Base-by-base conservation (phyloP, 2,329 filamentous ascomycete species). In the Rutstroemia sp. region DNA sequence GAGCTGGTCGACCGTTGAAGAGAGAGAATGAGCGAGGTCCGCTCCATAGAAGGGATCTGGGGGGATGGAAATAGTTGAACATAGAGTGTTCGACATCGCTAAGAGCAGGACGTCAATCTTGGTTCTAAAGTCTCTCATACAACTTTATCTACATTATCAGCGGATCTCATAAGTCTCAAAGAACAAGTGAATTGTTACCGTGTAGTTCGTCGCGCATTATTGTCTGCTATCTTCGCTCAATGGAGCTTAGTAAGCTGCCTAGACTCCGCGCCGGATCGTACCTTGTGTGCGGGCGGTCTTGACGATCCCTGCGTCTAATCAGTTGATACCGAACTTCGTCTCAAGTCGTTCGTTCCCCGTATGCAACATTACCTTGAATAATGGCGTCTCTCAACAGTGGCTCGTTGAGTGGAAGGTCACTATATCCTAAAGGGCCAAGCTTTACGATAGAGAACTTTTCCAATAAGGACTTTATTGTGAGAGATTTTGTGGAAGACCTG, bases 401-500 rank as follows among this genome's bases (percentile, higher is more conserved):
- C 37, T 56, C 53, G 10, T 62, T 59, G 34, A 66, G 59, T 57
- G 56, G 55, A 42, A 66, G 66, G 59, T 63, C 84, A 63, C 79
- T 92, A 69, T 92, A 89, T 70, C 86, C 87, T 57, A 84, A 83
- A 71, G 88, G 86, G 41, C 89, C 90, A 59, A 87, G 80, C 71
- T 96, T 96, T 75, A 90, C 85, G 9, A 79, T 97, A 59, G 90
- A 96, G 46, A 91, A 92, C 74, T 90, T 92, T 73, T 89, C 89
- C 57, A 88, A 79, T 70, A 88, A 88, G 67, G 94, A 97, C 74
- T 99, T 97, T 69, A 96, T 97, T 61, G 92, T 97, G 63, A 91
- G 95, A 68, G 94, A 99, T 75, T 99, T 99, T 70, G 86, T 99
- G 66, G 95, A 99, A 71, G 83, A 86, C 52, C 84, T 99, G 57